phyloP scores from a whole-genome alignment of 176 grass and related monocot species.

The Triticum dicoccoides region DNA sequence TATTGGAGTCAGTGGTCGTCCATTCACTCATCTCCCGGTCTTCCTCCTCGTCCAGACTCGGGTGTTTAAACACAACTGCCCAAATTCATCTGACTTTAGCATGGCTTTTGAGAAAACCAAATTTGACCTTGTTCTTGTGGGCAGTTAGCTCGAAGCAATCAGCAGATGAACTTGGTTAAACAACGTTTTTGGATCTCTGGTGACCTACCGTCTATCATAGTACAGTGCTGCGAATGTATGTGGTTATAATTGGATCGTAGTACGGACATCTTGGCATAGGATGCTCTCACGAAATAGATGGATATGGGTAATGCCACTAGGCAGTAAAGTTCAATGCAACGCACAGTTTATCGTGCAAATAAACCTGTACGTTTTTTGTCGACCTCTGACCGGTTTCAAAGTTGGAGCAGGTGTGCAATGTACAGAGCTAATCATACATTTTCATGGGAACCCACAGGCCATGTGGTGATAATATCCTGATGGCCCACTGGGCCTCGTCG shows the following conservation, averaged over 20 bases:
- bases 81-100: too few relatives aligned
- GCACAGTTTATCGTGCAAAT: constrained; percentile 1
- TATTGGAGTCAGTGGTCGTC: too few relatives aligned
- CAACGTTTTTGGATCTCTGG: neutral
- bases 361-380: neutral
- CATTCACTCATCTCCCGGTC: too few relatives aligned
- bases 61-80: too few relatives aligned
- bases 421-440: constrained; percentile 1
- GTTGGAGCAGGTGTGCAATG: constrained; percentile 18
- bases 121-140: too few relatives aligned
- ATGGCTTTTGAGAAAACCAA: too few relatives aligned
- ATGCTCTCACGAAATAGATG: neutral
- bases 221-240: neutral
- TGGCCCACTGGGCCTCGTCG: neutral
- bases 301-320: neutral
- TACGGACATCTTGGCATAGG: constrained; percentile 7
- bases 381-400: neutral
- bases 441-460: neutral
- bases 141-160: too few relatives aligned
- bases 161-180: neutral
- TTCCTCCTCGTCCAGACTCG: too few relatives aligned
- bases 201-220: neutral
- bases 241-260: too few relatives aligned
- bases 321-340: neutral
- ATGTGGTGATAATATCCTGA: neutral